Base-by-base conservation (phyloP, 2,329 filamentous ascomycete genomes). In the Colletotrichum sp. region DNA sequence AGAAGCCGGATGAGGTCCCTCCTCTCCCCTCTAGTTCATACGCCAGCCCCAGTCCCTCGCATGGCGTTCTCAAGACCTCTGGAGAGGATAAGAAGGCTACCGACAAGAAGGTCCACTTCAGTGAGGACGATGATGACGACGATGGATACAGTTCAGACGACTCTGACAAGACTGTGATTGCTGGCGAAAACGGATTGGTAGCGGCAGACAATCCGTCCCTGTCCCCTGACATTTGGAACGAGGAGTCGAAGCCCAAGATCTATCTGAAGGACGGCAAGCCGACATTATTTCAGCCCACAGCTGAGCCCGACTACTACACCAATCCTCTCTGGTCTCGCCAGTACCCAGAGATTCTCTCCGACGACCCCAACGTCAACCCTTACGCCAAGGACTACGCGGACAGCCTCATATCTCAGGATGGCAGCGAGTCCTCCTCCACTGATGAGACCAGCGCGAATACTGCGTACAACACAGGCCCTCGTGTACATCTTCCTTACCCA, bases 281-380 rank as follows among this genome's bases (percentile, higher is more conserved):
- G 26, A 76, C 74, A 10, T 64, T 76, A 10, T 76, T 76, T 21
- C 59, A 69, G 28, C 74, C 74, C 7, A 44, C 59, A 18, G 64
- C 60, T 4, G 70, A 69, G 16, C 74, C 65, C 8, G 28, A 52
- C 8, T 69, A 76, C 34, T 74, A 69, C 57, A 76, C 71, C 28
- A 52, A 60, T 57, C 74, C 74, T 24, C 71, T 76, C 28, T 76
- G 74, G 74, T 76, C 70, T 26, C 74, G 70, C 13, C 74, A 76
- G 28, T 76, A 76, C 10, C 74, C 74, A 21, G 70, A 76, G 36
- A 69, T 76, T 8, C 65, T 76, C 34, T 76, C 74, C 13, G 16
- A 74, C 34, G 28, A 76, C 12, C 57, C 34, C 16, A 26, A 36
- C n/a, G 26, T 68, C 6, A 57, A 34, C 32, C 39, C 62, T 15